phyloP scores from a whole-genome alignment of 495 filamentous ascomycete genomes.

The Aspergillus nidulans region DNA sequence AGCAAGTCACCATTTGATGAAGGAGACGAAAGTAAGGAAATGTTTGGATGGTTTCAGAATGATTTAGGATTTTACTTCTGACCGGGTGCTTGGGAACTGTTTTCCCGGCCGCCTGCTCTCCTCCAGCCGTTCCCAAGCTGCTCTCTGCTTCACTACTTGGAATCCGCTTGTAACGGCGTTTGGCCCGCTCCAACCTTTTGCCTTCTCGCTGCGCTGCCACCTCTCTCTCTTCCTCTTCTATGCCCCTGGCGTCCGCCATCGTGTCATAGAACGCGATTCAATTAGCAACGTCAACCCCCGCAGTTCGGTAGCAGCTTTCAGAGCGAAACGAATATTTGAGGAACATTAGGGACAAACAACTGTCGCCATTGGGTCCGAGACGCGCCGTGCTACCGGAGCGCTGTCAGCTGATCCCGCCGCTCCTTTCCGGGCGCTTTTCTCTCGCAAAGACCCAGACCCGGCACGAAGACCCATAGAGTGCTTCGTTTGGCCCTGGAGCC shows the following conservation, averaged over 20 bases:
- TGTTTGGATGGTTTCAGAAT: conserved; percentile 18
- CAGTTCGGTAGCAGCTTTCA: background rate
- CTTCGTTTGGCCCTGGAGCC: conserved; percentile 16
- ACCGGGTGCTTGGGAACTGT: background rate
- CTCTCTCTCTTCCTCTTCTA: conserved; percentile 1
- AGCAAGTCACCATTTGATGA: conserved; percentile 7
- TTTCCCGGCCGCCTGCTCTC: conserved; percentile 9
- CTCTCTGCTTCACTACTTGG: conserved; percentile 3
- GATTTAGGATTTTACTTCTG: background rate
- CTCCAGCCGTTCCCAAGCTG: conserved; percentile 3
- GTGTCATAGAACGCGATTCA: conserved; percentile 6
- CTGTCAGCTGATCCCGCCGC: conserved; percentile 23
- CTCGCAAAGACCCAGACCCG: conserved; percentile 15
- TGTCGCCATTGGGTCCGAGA: background rate
- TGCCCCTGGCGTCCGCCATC: background rate
- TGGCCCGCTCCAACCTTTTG: conserved; percentile 4
- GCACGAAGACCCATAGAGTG: conserved; percentile 23
- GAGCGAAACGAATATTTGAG: background rate
- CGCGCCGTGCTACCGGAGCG: conserved; percentile 14
- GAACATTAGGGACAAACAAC: background rate
- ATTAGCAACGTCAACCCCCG: background rate
- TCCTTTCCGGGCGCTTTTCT: conserved; percentile 14
- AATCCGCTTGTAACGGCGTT: conserved; percentile 20
- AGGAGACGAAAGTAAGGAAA: conserved; percentile 4
- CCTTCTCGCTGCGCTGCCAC: background rate